Percentiles rank a stretch among this genome's conserved stretches.
Evolutionary conservation across 768 basidiomycete genomes (phyloP).

Genomic region (Mycena indigotica): DNA sequence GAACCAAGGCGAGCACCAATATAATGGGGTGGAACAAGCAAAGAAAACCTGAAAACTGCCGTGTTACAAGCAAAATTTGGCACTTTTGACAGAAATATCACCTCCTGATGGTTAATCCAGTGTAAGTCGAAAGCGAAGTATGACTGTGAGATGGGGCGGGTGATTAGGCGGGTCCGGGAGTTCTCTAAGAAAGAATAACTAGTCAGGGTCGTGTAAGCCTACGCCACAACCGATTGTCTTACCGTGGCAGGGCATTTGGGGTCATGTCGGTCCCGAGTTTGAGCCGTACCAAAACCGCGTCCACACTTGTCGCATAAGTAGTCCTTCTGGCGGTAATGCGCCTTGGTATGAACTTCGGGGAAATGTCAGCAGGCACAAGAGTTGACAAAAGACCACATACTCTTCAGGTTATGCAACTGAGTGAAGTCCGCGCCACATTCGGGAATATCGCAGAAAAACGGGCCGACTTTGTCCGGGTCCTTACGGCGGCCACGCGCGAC

Average conservation of each 20-base stretch:
- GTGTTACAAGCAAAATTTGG: too few relatives aligned
- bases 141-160: not conserved
- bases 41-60: too few relatives aligned
- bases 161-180: not conserved
- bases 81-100: too few relatives aligned
- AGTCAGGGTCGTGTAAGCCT: not conserved
- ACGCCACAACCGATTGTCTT: not conserved
- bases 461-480: not conserved
- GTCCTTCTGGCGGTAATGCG: slow-evolving; percentile 1
- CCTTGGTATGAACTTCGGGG: slow-evolving; percentile 5
- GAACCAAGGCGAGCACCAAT: too few relatives aligned
- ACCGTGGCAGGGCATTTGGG: not conserved
- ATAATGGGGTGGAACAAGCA: too few relatives aligned
- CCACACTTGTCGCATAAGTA: slow-evolving; percentile 4
- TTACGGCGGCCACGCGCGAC: slow-evolving; percentile 5
- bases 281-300: not conserved
- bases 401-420: slow-evolving; percentile 6
- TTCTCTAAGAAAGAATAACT: not conserved
- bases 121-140: not conserved
- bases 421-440: slow-evolving; percentile 8
- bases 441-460: not conserved
- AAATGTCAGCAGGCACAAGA: not conserved
- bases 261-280: not conserved
- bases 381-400: not conserved
- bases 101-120: too few relatives aligned